Base-by-base conservation (phyloP, 768 basidiomycete genomes). In the Phylloporus arenicola region DNA sequence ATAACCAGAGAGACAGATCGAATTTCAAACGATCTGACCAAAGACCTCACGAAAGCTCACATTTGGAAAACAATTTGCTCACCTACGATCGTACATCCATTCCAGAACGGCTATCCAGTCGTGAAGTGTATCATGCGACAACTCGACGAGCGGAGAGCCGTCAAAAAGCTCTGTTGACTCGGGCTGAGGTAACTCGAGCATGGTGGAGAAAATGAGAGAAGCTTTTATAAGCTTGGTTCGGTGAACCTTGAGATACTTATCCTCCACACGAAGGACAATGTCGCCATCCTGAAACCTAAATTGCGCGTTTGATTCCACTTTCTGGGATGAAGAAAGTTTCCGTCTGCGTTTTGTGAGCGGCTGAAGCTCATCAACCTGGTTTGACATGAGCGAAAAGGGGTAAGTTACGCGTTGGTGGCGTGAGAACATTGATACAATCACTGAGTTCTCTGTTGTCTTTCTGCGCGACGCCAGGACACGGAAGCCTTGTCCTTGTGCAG, bases 251-350 rank as follows among this genome's bases (percentile, higher is more conserved):
- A 68, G 56, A 12, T 52, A 47, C 19, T 52, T 53, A n/a, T 50
- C 19, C 44, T 64, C 60, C 10, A 62, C 33, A 1, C 55, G 55
- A 8, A 73, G 58, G 16, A 71, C 59, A 43, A 71, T 60, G 47
- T 73, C 68, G 10, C 73, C 71, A 47, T 71, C 69, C 19, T 52
- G 34, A 52, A 68, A 71, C 67, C 68, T 70, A 43, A 57, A 63
- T 22, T 12, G 40, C 16, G 20, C 39, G 41, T 34, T 31, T 2
- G 40, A 31, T 9, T 31, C 7, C 31, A 33, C 14, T 31, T 19
- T 13, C 11, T 43, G 20, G 9, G 7, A 27, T 1, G 20, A 20
- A 24, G 17, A 33, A 6, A 17, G 7, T 16, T 10, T 49, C 17
- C 35, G 51, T 45, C 42, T 51, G 9, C 51, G 45, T 39, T 56